phyloP scores from a whole-genome alignment of 208 protist genomes.

The Trypanosoma scelopori region DNA sequence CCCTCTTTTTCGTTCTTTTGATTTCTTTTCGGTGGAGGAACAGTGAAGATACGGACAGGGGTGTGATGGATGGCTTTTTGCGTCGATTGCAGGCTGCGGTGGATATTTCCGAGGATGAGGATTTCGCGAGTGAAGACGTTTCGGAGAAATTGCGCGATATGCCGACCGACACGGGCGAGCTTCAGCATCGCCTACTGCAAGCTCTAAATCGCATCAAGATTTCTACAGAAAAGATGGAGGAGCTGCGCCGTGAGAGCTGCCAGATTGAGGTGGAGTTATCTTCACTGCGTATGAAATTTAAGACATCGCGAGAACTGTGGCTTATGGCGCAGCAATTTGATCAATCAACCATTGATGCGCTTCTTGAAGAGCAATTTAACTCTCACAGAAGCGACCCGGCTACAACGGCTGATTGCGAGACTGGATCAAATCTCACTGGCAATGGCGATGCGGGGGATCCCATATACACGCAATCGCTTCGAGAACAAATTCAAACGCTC shows the following conservation, averaged over 20 bases:
- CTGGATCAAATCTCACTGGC: background rate
- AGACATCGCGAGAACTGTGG: constrained; percentile 36
- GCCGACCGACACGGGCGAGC: constrained; percentile 7
- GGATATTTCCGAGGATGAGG: constrained; percentile 33
- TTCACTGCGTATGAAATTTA: constrained; percentile 26
- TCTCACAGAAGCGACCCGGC: background rate
- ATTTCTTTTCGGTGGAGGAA: background rate
- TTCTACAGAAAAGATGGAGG: constrained; percentile 29
- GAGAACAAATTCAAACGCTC: constrained; percentile 36
- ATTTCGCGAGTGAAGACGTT: background rate
- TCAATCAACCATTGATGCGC: constrained; percentile 31
- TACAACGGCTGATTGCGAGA: background rate
- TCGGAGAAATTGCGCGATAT: constrained; percentile 1
- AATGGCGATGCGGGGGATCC: constrained; percentile 1
- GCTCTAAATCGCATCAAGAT: constrained; percentile 19
- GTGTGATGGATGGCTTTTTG: constrained; percentile 32
- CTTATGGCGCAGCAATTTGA: constrained; percentile 25
- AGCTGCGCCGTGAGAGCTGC: constrained; percentile 35
- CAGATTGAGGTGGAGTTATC: constrained; percentile 36
- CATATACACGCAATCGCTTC: constrained; percentile 34
- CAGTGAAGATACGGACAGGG: background rate
- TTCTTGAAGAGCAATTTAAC: constrained; percentile 25
- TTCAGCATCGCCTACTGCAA: constrained; percentile 7
- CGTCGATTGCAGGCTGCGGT: constrained; percentile 35
- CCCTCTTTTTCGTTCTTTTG: constrained; percentile 5